Base-by-base conservation (phyloP, 768 basidiomycete genomes). In the Termitomyces sp. region DNA sequence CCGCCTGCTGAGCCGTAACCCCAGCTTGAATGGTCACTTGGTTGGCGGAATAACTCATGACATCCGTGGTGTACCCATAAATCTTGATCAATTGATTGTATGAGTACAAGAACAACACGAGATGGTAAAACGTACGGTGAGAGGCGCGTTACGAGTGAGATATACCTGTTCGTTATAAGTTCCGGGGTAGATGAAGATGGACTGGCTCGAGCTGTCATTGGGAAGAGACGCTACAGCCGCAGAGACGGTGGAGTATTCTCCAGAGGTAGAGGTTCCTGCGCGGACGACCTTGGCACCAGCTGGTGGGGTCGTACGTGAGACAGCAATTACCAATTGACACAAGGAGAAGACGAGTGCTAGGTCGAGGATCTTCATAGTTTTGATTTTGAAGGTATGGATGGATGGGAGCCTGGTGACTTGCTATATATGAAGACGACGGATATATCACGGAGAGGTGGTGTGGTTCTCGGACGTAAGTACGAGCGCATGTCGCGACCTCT, bases 141-240 rank as follows among this genome's bases (percentile, higher is more conserved):
- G 66, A 8, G 76, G 73, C 1, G 77, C 78, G 2, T 68, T 48
- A 42, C 79, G 74, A 11, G 74, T 74, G 51, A 80, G 77, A 54
- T 71, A 68, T 5, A 78, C 70, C 54, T 77, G 77, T 45, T 73
- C 78, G 30, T 60, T 66, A 55, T 79, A 79, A 3, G 72, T 77
- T 7, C 77, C 77, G 6, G 77, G 76, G 58, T 69, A 80, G 21
- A 80, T 74, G 65, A 80, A 80, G 46, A 80, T 75, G 10, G 70
- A 66, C 11, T 64, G 66, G 1, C 64, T 64, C 14, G 72, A 70
- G 45, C 64, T 66, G 58, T 75, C 76, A 49, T 74, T 70, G 2
- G 76, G 74, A 15, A 79, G 67, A 3, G 75, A 65, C 35, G 64
- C 66, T n/a, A 79, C 64, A 3, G 78, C 78, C 7, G 73, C 69